A percentile compares a stretch with the other conserved stretches of the same genome.
Evolutionary conservation across 352 stramenopile genomes (phyloP).

Genomic region (Globisporangium nodosum): DNA sequence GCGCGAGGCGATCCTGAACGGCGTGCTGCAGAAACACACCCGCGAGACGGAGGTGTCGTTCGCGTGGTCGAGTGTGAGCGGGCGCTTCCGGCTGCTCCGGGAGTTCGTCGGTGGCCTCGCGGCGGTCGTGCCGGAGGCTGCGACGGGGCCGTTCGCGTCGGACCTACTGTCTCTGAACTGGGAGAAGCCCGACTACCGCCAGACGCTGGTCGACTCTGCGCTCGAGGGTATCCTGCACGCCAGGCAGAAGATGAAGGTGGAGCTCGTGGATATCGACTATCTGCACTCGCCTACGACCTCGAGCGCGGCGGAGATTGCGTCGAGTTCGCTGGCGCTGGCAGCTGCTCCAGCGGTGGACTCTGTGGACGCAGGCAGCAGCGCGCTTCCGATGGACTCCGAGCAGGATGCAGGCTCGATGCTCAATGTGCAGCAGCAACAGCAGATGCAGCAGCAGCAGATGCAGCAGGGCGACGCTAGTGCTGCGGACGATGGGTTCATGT

Average conservation of each 20-base stretch:
- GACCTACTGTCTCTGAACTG: conserved; percentile 48
- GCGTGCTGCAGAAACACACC: conserved; percentile 50
- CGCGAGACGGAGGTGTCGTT: conserved; percentile 56
- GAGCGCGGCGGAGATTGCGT: neutral
- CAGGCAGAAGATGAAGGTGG: conserved; percentile 57
- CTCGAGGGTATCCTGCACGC: conserved; percentile 64
- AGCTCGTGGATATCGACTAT: conserved; percentile 52
- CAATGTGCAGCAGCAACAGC: too few species aligned
- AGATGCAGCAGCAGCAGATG: too few species aligned
- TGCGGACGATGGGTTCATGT: too few species aligned
- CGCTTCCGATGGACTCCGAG: too few species aligned
- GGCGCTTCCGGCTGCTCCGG: conserved; percentile 42
- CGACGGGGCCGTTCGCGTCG: conserved; percentile 22
- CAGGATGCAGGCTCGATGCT: too few species aligned
- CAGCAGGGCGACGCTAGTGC: too few species aligned
- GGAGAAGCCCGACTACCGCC: conserved; percentile 58
- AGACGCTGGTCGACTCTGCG: conserved; percentile 55
- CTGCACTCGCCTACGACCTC: neutral
- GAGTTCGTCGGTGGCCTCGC: conserved; percentile 52
- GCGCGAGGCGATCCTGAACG: conserved; percentile 41
- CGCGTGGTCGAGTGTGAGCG: conserved; percentile 52
- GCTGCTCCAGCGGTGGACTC: too few species aligned
- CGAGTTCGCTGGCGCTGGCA: neutral
- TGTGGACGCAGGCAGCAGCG: too few species aligned
- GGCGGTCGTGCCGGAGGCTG: conserved; percentile 33